A percentile compares a stretch with the other conserved stretches of the same genome.
These are phyloP conservation scores for Syzygium syzygioides DNA, from an alignment of 441 rosid species.

Conservation along the genomic window DNA sequence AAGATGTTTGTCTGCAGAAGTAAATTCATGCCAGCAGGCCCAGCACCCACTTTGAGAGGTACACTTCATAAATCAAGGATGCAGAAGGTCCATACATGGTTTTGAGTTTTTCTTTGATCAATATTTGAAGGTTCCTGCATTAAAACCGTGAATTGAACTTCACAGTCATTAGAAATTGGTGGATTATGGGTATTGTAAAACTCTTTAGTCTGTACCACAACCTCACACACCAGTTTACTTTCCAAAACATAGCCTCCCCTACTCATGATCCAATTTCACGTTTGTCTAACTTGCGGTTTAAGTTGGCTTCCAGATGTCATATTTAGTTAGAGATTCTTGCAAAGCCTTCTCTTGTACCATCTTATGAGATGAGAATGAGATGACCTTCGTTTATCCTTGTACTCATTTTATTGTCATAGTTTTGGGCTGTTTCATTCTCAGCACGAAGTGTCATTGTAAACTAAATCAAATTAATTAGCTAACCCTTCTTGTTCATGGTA, in stretches of 20 bases:
- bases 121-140: neutral
- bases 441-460: neutral
- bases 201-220: neutral
- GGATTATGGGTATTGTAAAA: neutral
- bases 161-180: neutral
- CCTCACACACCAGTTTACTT: neutral
- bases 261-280: neutral
- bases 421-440: neutral
- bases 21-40: neutral
- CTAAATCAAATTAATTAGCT: neutral
- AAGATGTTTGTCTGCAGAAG: conserved; percentile 5
- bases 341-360: neutral
- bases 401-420: neutral
- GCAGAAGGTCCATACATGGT: conserved; percentile 3
- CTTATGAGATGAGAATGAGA: neutral
- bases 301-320: neutral
- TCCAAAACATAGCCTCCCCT: neutral
- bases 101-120: neutral
- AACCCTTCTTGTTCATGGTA: neutral
- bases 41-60: neutral
- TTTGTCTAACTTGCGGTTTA: neutral
- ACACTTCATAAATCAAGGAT: neutral
- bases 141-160: neutral
- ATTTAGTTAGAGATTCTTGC: neutral
- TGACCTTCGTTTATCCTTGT: neutral